A percentile compares a stretch with the other conserved stretches of the same genome.
Conservation (phyloP, 1,284 basidiomycete genomes). For the Dichomitus squalens region DNA sequence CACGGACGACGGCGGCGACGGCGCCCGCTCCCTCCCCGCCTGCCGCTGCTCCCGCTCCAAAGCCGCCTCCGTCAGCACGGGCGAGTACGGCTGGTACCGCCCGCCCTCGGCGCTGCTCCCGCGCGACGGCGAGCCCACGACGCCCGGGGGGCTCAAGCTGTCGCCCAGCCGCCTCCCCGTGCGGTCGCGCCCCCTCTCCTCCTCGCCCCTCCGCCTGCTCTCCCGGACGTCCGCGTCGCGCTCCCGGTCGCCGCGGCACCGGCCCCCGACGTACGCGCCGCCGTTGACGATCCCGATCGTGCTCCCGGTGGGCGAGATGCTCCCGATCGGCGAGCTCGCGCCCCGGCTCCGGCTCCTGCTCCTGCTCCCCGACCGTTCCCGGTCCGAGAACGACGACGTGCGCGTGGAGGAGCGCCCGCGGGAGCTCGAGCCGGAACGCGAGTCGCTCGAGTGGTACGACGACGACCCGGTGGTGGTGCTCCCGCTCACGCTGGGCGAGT, state of each 20-base stretch:
- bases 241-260: slow-evolving; percentile 34
- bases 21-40: neutral
- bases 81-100: slow-evolving; percentile 30
- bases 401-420: slow-evolving; percentile 58
- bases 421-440: slow-evolving; percentile 34
- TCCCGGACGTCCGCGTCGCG: no score
- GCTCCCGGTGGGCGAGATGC: slow-evolving; percentile 58
- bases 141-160: slow-evolving; percentile 48
- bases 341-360: slow-evolving; percentile 31
- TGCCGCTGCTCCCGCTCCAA: slow-evolving; percentile 6
- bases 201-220: slow-evolving; percentile 22
- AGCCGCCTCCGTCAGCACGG: slow-evolving; percentile 22
- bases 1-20: slow-evolving; percentile 30
- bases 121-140: slow-evolving; percentile 32
- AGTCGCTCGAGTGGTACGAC: slow-evolving; percentile 32
- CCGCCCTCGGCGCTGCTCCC: slow-evolving; percentile 21
- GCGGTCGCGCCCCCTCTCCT: slow-evolving; percentile 44
- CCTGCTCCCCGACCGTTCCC: slow-evolving; percentile 42
- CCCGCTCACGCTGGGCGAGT: slow-evolving; percentile 31
- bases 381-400: slow-evolving; percentile 49
- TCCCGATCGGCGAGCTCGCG: slow-evolving; percentile 54
- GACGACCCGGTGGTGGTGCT: slow-evolving; percentile 35
- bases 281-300: slow-evolving; percentile 39
- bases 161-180: slow-evolving; percentile 46
- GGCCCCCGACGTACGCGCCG: slow-evolving; percentile 34